Conservation (phyloP, 2,329 filamentous ascomycete genomes). For the Fusarium marasasianum region DNA sequence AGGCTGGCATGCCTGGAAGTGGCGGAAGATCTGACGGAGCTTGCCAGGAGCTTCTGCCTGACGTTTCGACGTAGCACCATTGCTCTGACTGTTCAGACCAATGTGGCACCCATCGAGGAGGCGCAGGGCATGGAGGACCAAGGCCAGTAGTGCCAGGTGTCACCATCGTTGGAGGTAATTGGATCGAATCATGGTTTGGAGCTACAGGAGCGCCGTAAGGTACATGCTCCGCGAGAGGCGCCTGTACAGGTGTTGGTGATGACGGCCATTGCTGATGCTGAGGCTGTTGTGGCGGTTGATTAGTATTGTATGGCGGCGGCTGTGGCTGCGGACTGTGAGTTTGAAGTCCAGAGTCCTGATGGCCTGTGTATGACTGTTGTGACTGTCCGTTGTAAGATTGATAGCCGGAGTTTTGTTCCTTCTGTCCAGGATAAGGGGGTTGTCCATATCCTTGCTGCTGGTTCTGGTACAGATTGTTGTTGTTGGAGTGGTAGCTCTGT, state of each 20-base stretch:
- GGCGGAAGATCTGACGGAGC: background rate
- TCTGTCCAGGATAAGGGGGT: background rate
- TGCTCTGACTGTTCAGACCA: slow-evolving; percentile 31
- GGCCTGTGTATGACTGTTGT: background rate
- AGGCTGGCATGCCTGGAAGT: slow-evolving; percentile 19
- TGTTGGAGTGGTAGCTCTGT: background rate
- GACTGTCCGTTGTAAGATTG: background rate
- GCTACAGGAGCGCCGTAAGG: background rate
- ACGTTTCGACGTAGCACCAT: slow-evolving; percentile 29
- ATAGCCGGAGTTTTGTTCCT: background rate
- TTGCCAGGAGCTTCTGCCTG: slow-evolving; percentile 14
- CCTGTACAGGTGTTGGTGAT: background rate
- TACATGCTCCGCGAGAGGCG: rapidly evolving
- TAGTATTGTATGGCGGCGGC: background rate
- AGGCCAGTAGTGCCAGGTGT: background rate
- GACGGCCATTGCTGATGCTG: background rate
- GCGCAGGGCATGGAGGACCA: background rate
- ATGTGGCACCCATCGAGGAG: slow-evolving; percentile 29
- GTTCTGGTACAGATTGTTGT: background rate
- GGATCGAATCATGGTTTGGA: rapidly evolving
- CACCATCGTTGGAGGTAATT: background rate
- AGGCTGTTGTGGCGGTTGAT: background rate
- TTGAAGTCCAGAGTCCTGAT: background rate
- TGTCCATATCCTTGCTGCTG: slow-evolving; percentile 5
- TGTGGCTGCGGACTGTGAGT: background rate